A percentile compares a stretch with the other conserved stretches of the same genome.
These are phyloP conservation scores for Phialophora tarda DNA, from an alignment of 2,329 filamentous ascomycete genomes.

Conservation along the genomic window DNA sequence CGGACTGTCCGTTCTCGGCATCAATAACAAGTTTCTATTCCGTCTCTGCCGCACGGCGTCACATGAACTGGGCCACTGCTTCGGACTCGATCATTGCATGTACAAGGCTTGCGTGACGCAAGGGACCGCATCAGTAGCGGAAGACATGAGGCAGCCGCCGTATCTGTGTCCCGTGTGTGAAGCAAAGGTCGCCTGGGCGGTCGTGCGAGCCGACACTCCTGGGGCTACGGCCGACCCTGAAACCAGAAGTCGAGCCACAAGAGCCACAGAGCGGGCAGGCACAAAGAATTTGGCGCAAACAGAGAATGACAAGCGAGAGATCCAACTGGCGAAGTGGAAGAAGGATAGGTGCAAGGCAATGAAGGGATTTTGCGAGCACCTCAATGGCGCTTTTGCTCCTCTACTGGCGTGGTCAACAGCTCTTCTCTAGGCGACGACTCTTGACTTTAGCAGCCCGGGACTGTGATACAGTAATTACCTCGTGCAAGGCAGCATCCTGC, in stretches of 20 bases:
- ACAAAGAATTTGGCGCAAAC: not conserved
- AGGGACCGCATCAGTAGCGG: constrained; percentile 60
- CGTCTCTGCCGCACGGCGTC: constrained; percentile 63
- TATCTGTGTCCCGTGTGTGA: constrained; percentile 67
- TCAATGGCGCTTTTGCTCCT: constrained; percentile 4
- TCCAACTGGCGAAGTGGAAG: not conserved
- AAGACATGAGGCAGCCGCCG: constrained; percentile 67
- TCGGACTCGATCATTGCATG: constrained; percentile 69
- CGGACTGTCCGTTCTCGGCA: not conserved
- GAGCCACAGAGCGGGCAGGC: not conserved
- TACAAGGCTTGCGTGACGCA: constrained; percentile 67
- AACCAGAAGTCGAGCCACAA: not conserved
- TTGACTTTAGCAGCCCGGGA: no score
- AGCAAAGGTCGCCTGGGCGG: constrained; percentile 55
- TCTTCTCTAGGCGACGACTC: not conserved
- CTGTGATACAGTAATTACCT: no score
- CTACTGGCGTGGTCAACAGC: constrained; percentile 3
- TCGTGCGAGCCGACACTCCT: constrained; percentile 2
- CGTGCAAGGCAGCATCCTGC: no score
- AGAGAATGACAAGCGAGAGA: not conserved
- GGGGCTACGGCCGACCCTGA: not conserved
- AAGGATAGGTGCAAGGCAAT: not conserved
- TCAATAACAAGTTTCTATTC: constrained; percentile 61
- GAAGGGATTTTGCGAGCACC: not conserved
- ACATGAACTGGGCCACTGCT: constrained; percentile 72